Base-by-base conservation (phyloP, 768 basidiomycete genomes). In the Podaxis sp. region DNA sequence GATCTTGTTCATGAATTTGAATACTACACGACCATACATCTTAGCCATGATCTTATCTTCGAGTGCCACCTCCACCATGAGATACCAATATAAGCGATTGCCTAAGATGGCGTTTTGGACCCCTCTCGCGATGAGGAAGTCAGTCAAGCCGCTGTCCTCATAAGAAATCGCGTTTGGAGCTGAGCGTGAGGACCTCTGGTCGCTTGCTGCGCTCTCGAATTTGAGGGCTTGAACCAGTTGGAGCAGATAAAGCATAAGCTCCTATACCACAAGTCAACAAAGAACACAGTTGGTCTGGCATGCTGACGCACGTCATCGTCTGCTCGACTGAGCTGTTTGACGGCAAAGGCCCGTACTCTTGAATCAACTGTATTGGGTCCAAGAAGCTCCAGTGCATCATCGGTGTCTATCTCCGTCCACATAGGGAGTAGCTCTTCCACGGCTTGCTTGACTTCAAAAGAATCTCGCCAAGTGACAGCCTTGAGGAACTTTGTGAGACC, bases 191-290 rank as follows among this genome's bases (percentile, higher is more conserved):
- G 89, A 86, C 46, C 89, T 78, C 66, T 90, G 90, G 59, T 90
- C 91, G 50, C 80, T 89, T 0, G 88, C 88, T 1, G 84, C 79
- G 61, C 87, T 91, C 72, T 98, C 97, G 63, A 99, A 99, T 70
- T 96, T 97, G 65, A 99, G 87, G 0, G 97, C 94, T 75, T 99
- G 97, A 0, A 98, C 96, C 18, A 99, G 85, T 74, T 99, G 97
- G 1, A 99, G 77, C 1, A 99, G 81, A 71, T 99, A 99, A 1
- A 98, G 71, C 59, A 93, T 76, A 5, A 99, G 82, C 67, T 99
- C 96, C 96, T 98, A 70, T 13, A 62, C 11, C 4, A 62, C 16
- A 23, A 57, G 51, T 51, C 62, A 55, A 37, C 55, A 5, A 23
- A 25, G 28, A 28, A 21, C 28, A 10, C 9, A 46, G 32, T 18